Evolutionary conservation across 805 yeast genomes (phyloP), one percentile per base, ranked within the genome.

Genomic region (Yamadazyma olivae): DNA sequence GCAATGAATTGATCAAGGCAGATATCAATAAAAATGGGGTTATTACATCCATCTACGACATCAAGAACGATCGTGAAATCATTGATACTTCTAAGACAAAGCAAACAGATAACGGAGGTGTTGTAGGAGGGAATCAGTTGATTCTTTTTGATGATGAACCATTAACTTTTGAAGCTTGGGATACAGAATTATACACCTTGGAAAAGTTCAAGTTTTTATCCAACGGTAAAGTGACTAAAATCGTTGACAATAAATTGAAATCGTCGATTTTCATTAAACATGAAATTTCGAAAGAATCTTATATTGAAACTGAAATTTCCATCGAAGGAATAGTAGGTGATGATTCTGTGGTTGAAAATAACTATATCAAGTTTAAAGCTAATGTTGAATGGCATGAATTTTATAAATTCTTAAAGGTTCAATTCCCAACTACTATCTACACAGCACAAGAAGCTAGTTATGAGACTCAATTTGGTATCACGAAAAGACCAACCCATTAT

Each of bases 161-260:
- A 7, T 67, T 87, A 51, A 81, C 74, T 38, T 91, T 81, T 80
- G 96, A 88, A 30, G 98, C 98, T 1, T 91, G 99, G 99, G 99
- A 91, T 56, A 91, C 98, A 0, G 99, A 91, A 56, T 71, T 89
- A 40, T 93, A 77, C 54, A 85, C 96, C 0, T 73, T 87, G 39
- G 87, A 83, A 49, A 88, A 83, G 52, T 78, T 74, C 53, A 66
- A 65, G 36, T 77, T 79, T 45, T 49, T 68, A 36, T 39, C 45
- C 6, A 46, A 46, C 10, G 70, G 70, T n/a, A 65, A 70, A 17
- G 61, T 72, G 5, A 55, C 62, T 25, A 57, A 71, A 9, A 48
- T 65, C 23, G 71, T 70, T 32, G 57, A 61, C 27, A 81, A 83
- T 21, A 79, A 84, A 10, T 64, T 83, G 31, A 73, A 77, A 38